Base-by-base conservation (phyloP, 495 filamentous ascomycete genomes). In the Podospora pseudoanserina region DNA sequence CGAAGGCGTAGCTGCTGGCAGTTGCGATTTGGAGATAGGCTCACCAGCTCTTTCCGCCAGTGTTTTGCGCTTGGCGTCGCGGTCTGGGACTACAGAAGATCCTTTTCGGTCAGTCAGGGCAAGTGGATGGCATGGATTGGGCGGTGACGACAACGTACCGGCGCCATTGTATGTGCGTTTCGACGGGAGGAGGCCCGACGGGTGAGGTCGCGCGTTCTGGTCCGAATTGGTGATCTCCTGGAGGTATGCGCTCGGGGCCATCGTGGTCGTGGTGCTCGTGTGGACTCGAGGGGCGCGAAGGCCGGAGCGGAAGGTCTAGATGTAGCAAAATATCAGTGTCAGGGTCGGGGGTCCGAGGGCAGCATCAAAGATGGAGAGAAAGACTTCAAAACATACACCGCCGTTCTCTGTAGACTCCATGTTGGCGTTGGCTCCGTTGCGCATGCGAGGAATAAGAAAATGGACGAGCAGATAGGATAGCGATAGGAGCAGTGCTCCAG, bases 161-260 rank as follows among this genome's bases (percentile, higher is more conserved):
- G 69, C 72, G 69, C 81, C 81, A 67, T 75, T 65, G 30, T 75
- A 68, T 3, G 75, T 74, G 19, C 82, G 80, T 72, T 84, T 84
- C 54, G 73, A 60, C 2, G 83, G 84, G 28, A 88, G 39, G 39
- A 49, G 86, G 53, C 82, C 80, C 67, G 83, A 78, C 34, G 82
- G 76, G 28, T 83, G 82, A 16, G 86, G 84, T 68, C 91, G 88
- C 67, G 87, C 81, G 79, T 95, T 95, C 69, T 81, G 87, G 65
- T 88, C 83, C 4, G 91, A 91, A 4, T 87, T 83, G 65, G 86
- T 77, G 60, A 80, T 79, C 69, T 83, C 80, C 60, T 79, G 72
- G 23, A 83, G 74, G 16, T 71, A 75, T 58, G 44, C 68, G 18
- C 49, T 30, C 11, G 69, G 6, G 18, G 66, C 56, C 34, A 28